Evolutionary conservation across 177 flowering plant species (phyloP), one percentile per base, ranked within the genome.

Genomic region (Vitis hybrid): DNA sequence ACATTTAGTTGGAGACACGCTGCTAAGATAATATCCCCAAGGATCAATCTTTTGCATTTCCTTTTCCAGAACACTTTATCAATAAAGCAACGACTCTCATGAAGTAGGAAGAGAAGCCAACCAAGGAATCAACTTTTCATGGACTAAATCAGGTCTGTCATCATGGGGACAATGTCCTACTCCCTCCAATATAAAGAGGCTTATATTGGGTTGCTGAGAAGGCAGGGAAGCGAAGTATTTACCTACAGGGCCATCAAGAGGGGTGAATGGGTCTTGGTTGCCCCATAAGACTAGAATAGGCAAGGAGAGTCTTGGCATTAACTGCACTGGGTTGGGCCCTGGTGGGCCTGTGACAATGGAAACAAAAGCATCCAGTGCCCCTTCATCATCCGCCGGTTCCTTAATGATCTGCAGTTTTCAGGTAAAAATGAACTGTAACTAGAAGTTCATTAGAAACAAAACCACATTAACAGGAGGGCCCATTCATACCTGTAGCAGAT

Each of bases 81-180:
- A 6, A 35, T 35, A 35, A 35, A 35, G 46, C 8, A 6, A 35
- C 6, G 8, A 35, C 7, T 35, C 46, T 80, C 80, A 84, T 62
- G 74, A 73, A 74, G 74, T 69, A 60, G 86, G 81, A 79, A 85
- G 83, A 52, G 46, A 11, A 67, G 85, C 83, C 72, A 94, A 74
- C 99, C 98, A 94, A 15, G 99, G 99, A 56, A 94, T 90, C 73
- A 94, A 71, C 72, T 83, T 87, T 66, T 81, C 86, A 69, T 92
- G 99, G 62, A 94, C 97, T 27, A 91, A 72, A 2, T 86, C 91
- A 67, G 99, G 97, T 74, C 88, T 86, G 77, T 94, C 99, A 77
- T 94, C 99, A 74, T 92, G 99, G 27, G 97, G 99, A 66, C 98
- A 93, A 66, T 95, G 97, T 55, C 99, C 99, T 14, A 90, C 97